phyloP scores from a whole-genome alignment of 148 eudicot genomes.

The Cornus suecica region DNA sequence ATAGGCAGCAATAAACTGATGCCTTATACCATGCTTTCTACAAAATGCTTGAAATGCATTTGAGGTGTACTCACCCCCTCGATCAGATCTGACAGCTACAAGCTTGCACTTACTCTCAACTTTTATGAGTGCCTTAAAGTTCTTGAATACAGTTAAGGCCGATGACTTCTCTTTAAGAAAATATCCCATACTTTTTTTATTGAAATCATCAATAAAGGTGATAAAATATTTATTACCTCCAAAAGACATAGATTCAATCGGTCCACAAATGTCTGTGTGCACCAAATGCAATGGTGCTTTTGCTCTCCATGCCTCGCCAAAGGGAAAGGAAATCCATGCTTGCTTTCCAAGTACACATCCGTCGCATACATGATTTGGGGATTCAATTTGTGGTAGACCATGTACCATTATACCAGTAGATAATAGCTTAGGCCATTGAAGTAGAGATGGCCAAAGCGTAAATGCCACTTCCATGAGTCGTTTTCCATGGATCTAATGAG shows the following conservation, averaged over 20 bases:
- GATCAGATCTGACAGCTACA: too few relatives aligned
- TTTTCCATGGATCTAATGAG: too few relatives aligned
- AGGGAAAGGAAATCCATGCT: background rate
- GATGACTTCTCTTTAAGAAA: background rate
- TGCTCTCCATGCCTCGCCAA: background rate
- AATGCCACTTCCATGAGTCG: too few relatives aligned
- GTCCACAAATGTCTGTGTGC: too few relatives aligned
- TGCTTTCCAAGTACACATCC: background rate
- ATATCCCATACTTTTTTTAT: background rate
- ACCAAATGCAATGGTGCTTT: too few relatives aligned
- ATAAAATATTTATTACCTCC: background rate
- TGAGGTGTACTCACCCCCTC: too few relatives aligned
- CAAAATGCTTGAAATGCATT: too few relatives aligned
- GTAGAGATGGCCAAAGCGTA: background rate
- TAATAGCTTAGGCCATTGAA: background rate
- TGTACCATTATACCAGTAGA: background rate
- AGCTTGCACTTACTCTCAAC: too few relatives aligned
- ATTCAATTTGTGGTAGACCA: background rate
- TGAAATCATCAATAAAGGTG: background rate
- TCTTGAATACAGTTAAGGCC: background rate
- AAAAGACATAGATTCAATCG: background rate
- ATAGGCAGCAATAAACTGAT: too few relatives aligned
- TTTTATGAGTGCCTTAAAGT: too few relatives aligned
- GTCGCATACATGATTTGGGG: background rate
- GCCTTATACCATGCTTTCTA: too few relatives aligned